Evolutionary conservation across 1,139 yeast genomes (phyloP), one percentile per base, ranked within the genome.

Genomic region (Geotrichum europaeum): DNA sequence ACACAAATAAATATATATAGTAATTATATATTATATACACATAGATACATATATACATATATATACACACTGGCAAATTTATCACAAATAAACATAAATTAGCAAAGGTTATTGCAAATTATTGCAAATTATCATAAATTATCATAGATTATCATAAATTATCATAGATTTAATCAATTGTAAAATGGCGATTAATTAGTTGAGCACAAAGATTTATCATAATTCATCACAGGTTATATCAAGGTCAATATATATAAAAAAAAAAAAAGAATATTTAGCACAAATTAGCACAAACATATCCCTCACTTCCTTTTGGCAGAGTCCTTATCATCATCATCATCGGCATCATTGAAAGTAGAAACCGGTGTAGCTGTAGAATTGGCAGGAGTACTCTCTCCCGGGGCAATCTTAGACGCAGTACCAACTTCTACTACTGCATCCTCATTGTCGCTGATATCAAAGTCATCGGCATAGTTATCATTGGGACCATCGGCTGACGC

Each of bases 391-490:
- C 22, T 40, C 20, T 15, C 47, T 2, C 10, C 47, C 10, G 47
- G 20, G 3, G 47, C 20, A 40, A 22, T 18, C 47, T 40, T 18
- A 40, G 47, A 5, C 3, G 10, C 20, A n/a, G 47, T n/a, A 15
- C 18, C 47, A n/a, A n/a, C 13, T 24, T 18, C 22, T 4, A 10
- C 22, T 9, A 10, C 15, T 9, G 34, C 53, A 24, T 25, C 32
- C 15, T 55, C 57, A 25, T 55, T 51, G 34, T 55, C 57, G n/a
- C 57, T 49, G 32, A 55, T 45, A n/a, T 55, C 57, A 55, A 55
- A 55, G 3, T 13, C 49, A 13, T 55, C 57, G 28, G 18, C 47
- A 40, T 40, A 40, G 47, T 5, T 28, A 7, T n/a, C 47, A 40
- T 40, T 40, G 47, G 20, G 4, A 18, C 20, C 20, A 40, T 40